These are phyloP conservation scores for Phytophthora meadii DNA, from an alignment of 352 stramenopile genomes.

Conservation along the genomic window DNA sequence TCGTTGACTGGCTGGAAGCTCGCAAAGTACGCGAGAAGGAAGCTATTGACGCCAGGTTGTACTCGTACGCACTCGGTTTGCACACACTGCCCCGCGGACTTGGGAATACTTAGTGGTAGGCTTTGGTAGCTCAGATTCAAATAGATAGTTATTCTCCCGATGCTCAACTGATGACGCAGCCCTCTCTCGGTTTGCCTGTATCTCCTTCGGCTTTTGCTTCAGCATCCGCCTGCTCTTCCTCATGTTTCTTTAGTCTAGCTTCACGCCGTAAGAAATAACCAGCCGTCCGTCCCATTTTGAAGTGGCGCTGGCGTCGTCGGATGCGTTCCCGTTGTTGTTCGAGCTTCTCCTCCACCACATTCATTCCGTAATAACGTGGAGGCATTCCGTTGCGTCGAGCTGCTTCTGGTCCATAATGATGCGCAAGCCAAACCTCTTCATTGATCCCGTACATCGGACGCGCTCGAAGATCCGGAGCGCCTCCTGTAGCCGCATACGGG, in stretches of 20 bases:
- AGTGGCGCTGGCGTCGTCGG: slow-evolving; percentile 66
- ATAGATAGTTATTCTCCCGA: slow-evolving; percentile 37
- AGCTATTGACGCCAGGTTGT: slow-evolving; percentile 63
- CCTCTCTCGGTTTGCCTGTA: slow-evolving; percentile 14
- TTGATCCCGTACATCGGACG: slow-evolving; percentile 76
- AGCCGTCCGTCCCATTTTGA: slow-evolving; percentile 68
- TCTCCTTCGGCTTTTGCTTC: slow-evolving; percentile 13
- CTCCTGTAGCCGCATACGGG: slow-evolving; percentile 56
- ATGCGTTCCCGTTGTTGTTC: slow-evolving; percentile 75
- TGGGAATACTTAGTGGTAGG: slow-evolving; percentile 4
- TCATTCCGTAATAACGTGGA: slow-evolving; percentile 70
- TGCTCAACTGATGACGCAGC: slow-evolving; percentile 42
- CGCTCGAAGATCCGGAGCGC: slow-evolving; percentile 35
- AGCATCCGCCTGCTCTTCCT: slow-evolving; percentile 52
- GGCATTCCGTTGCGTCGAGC: slow-evolving; percentile 55
- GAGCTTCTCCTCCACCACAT: slow-evolving; percentile 77
- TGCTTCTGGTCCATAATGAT: slow-evolving; percentile 78
- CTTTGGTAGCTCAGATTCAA: slow-evolving; percentile 21
- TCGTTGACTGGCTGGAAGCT: slow-evolving; percentile 67
- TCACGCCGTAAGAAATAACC: slow-evolving; percentile 84
- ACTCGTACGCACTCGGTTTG: slow-evolving; percentile 65
- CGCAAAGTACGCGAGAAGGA: slow-evolving; percentile 48
- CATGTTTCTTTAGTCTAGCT: slow-evolving; percentile 59
- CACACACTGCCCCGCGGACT: slow-evolving; percentile 40
- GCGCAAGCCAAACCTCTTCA: slow-evolving; percentile 84